Evolutionary conservation across 192 early-diverging fungal species (phyloP).

Genomic region (Allomyces javanicus): DNA sequence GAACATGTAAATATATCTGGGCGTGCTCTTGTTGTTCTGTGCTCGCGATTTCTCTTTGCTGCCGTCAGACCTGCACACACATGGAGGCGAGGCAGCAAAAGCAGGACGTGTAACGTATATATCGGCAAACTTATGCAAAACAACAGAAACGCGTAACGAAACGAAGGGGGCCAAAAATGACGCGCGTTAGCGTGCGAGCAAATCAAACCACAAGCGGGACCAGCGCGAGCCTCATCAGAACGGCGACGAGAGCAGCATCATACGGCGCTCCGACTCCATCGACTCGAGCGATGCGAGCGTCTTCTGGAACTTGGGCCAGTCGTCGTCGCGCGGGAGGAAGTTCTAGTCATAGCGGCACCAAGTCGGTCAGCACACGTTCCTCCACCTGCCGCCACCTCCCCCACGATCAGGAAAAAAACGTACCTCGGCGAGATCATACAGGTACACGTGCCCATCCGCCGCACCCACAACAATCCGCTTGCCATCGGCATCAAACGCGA

Average conservation of each 20-base stretch:
- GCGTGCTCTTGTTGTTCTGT: too few relatives aligned
- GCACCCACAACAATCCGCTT: conserved; percentile 58
- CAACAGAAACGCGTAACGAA: too few relatives aligned
- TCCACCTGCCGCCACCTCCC: background rate
- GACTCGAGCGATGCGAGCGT: conserved; percentile 11
- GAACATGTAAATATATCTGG: too few relatives aligned
- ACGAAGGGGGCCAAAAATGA: too few relatives aligned
- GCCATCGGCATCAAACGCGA: conserved; percentile 86
- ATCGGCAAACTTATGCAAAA: too few relatives aligned
- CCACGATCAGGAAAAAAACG: background rate
- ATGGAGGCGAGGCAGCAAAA: too few relatives aligned
- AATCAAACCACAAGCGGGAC: background rate
- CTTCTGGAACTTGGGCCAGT: conserved; percentile 11
- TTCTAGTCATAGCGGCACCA: too few relatives aligned
- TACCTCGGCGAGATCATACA: conserved; percentile 90
- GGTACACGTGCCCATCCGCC: conserved; percentile 59
- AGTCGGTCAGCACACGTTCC: background rate
- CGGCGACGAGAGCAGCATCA: background rate
- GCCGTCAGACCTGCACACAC: too few relatives aligned
- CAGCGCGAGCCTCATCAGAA: conserved; percentile 3
- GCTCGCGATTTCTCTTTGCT: too few relatives aligned
- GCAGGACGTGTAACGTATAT: too few relatives aligned
- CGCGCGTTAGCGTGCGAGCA: too few relatives aligned
- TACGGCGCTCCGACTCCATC: too few relatives aligned
- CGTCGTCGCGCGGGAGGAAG: conserved; percentile 7